Percentiles rank a stretch among this genome's conserved stretches.
phyloP scores from a whole-genome alignment of 2,329 filamentous ascomycete genomes.

The Arthroderma sp. region DNA sequence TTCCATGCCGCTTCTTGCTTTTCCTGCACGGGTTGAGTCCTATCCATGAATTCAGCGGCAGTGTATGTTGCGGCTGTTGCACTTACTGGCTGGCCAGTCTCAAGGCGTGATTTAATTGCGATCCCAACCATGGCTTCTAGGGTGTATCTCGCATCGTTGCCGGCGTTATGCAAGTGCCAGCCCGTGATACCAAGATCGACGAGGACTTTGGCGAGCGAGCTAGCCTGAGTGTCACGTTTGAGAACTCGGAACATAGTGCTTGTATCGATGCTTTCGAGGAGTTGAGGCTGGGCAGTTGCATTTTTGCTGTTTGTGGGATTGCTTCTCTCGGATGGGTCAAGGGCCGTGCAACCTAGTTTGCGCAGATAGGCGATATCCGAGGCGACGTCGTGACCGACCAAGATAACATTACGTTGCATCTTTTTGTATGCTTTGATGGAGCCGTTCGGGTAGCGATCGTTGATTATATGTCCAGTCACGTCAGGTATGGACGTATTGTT shows the following conservation, averaged over 20 bases:
- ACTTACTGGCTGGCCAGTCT: constrained; percentile 6
- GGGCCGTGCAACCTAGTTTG: constrained; percentile 40
- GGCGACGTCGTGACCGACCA: constrained; percentile 64
- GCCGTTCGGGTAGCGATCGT: no score
- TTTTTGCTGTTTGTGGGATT: neutral
- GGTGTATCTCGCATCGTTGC: constrained; percentile 75
- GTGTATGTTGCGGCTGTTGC: no score
- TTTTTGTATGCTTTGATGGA: constrained; percentile 3
- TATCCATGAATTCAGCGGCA: no score
- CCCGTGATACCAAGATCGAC: constrained; percentile 48
- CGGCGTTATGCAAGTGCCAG: constrained; percentile 66
- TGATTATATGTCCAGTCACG: no score
- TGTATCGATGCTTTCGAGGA: constrained; percentile 61
- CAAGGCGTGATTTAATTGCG: constrained; percentile 27
- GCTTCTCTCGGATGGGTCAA: constrained; percentile 18
- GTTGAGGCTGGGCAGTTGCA: constrained; percentile 21
- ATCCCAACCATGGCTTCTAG: constrained; percentile 59
- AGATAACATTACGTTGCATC: constrained; percentile 46
- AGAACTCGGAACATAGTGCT: constrained; percentile 55
- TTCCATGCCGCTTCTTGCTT: constrained; percentile 11
- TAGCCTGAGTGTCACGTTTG: constrained; percentile 39
- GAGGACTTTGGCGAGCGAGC: constrained; percentile 50
- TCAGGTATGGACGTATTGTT: no score
- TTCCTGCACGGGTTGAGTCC: neutral
- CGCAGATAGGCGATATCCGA: constrained; percentile 57